A percentile compares a stretch with the other conserved stretches of the same genome.
These are phyloP conservation scores for Leishmania mexicana DNA, from an alignment of 208 protist genomes.

Conservation along the genomic window DNA sequence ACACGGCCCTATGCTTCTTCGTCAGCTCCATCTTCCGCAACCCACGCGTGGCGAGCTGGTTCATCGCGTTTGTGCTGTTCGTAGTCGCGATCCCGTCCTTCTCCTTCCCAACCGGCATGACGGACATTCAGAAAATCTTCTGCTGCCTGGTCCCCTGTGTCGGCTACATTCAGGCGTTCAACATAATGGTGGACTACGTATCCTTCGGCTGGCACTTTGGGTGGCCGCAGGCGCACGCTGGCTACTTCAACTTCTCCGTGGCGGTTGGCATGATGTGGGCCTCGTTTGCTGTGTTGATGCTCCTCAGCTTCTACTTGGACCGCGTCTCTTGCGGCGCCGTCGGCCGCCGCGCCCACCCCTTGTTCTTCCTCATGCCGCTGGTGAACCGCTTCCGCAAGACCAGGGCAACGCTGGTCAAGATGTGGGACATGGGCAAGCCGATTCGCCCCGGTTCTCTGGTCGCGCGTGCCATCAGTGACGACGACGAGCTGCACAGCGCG, in stretches of 20 bases:
- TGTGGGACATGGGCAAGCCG: conserved; percentile 37
- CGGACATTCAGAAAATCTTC: conserved; percentile 38
- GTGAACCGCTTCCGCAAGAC: conserved; percentile 41
- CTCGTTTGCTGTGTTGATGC: conserved; percentile 62
- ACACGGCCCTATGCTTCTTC: conserved; percentile 68
- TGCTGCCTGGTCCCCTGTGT: conserved; percentile 65
- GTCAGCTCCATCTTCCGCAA: conserved; percentile 81
- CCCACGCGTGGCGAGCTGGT: conserved; percentile 68
- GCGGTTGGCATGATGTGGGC: conserved; percentile 82
- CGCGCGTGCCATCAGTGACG: conserved; percentile 7
- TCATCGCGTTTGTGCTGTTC: conserved; percentile 70
- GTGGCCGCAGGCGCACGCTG: conserved; percentile 40
- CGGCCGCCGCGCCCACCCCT: conserved; percentile 55
- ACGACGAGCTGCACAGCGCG: neutral
- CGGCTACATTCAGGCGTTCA: conserved; percentile 55
- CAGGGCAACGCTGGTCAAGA: conserved; percentile 29
- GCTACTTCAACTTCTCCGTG: conserved; percentile 52
- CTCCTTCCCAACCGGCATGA: conserved; percentile 65
- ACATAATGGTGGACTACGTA: conserved; percentile 60
- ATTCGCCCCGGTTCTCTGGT: conserved; percentile 28
- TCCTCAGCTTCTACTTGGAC: conserved; percentile 86
- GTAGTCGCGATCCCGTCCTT: conserved; percentile 66
- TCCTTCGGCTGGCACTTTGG: conserved; percentile 37
- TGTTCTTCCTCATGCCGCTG: conserved; percentile 75
- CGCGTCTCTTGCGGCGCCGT: conserved; percentile 71